Conservation (phyloP, 495 filamentous ascomycete species). For the Penicillium silybi region DNA sequence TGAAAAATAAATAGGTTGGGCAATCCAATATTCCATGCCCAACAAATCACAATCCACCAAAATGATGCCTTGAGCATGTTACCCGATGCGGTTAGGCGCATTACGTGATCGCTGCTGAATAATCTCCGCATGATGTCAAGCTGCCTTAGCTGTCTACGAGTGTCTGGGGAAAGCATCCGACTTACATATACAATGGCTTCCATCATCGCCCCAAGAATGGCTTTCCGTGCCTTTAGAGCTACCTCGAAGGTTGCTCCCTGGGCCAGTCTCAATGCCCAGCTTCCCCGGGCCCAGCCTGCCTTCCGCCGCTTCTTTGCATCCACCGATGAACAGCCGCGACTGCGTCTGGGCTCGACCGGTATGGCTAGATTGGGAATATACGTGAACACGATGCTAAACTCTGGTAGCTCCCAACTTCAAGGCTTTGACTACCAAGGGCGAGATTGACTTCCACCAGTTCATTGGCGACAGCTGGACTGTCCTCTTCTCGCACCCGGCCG, state of each 20-base stretch:
- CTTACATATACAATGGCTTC: constrained; percentile 19
- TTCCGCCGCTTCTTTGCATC: constrained; percentile 29
- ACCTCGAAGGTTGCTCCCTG: constrained; percentile 24
- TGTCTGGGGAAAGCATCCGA: not conserved
- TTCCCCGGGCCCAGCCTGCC: constrained; percentile 28
- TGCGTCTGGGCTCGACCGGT: constrained; percentile 56
- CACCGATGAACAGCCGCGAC: constrained; percentile 53
- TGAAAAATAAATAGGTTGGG: too few relatives aligned
- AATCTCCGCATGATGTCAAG: constrained; percentile 13
- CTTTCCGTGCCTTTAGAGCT: constrained; percentile 25
- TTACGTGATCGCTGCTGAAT: constrained; percentile 9
- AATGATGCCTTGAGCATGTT: not conserved
- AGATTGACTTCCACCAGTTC: constrained; percentile 62
- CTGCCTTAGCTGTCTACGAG: not conserved
- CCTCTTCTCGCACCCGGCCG: constrained; percentile 66
- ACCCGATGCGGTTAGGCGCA: not conserved
- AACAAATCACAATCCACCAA: too few relatives aligned
- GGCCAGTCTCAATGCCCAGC: constrained; percentile 18
- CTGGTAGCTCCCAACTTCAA: constrained; percentile 57
- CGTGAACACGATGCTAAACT: not conserved
- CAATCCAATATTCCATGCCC: too few relatives aligned
- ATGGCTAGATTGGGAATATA: not conserved
- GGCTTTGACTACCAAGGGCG: constrained; percentile 61
- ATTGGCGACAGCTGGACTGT: constrained; percentile 60
- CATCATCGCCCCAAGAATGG: constrained; percentile 21